These are phyloP conservation scores for Podosphaera fusca DNA, from an alignment of 2,329 filamentous ascomycete species.

Conservation along the genomic window DNA sequence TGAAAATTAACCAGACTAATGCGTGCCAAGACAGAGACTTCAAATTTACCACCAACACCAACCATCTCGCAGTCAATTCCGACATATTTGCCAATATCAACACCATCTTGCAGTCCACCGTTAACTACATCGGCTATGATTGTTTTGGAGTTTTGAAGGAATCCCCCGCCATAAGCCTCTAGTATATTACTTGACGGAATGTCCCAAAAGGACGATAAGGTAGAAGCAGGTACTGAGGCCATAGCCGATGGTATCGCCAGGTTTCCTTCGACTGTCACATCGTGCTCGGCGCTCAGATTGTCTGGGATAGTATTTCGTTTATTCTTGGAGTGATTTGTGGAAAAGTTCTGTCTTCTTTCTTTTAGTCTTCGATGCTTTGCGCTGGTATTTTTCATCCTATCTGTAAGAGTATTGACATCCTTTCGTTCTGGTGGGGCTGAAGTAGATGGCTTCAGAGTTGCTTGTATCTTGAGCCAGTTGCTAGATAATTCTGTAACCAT, in stretches of 20 bases:
- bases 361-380: constrained; percentile 15
- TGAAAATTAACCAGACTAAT: constrained; percentile 88
- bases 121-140: constrained; percentile 34
- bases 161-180: constrained; percentile 34
- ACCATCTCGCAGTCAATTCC: constrained; percentile 98
- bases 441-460: constrained; percentile 25
- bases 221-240: constrained; percentile 20
- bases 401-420: constrained; percentile 15
- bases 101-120: constrained; percentile 33
- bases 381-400: constrained; percentile 13
- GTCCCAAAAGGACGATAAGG: constrained; percentile 33
- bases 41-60: constrained; percentile 48
- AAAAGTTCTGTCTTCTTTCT: constrained; percentile 28
- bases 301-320: no score
- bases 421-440: constrained; percentile 14
- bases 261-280: constrained; percentile 20
- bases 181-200: constrained; percentile 36
- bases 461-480: constrained; percentile 63
- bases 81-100: constrained; percentile 70
- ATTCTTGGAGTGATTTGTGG: constrained; percentile 15
- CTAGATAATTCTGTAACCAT: constrained; percentile 27
- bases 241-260: constrained; percentile 16
- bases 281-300: constrained; percentile 8
- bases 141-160: constrained; percentile 20
- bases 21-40: constrained; percentile 57